phyloP scores from a whole-genome alignment of 441 rosid species.

The Viola pubescens region DNA sequence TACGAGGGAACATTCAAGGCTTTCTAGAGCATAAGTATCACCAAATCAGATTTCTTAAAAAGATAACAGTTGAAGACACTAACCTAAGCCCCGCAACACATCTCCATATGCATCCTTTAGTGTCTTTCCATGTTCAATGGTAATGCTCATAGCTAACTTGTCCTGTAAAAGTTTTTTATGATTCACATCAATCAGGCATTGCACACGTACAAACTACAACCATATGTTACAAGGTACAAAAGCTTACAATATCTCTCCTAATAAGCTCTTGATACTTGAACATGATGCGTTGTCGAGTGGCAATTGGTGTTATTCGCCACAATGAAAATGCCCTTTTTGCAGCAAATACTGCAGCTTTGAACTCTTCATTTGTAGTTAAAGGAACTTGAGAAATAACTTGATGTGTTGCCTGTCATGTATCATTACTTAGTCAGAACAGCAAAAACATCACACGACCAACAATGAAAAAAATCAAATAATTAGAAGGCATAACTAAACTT shows the following conservation, averaged over 20 bases:
- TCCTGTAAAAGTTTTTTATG: conserved; percentile 34
- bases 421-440: background rate
- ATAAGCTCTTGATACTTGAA: conserved; percentile 87
- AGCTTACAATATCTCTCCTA: conserved; percentile 61
- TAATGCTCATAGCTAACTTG: conserved; percentile 74
- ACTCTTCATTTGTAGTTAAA: conserved; percentile 73
- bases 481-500: conserved; percentile 21
- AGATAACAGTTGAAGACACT: conserved; percentile 17
- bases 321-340: conserved; percentile 76
- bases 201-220: conserved; percentile 1
- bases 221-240: conserved; percentile 1
- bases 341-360: conserved; percentile 74
- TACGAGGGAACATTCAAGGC: conserved; percentile 27
- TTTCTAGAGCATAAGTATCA: conserved; percentile 22
- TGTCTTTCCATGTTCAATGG: conserved; percentile 87
- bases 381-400: conserved; percentile 80
- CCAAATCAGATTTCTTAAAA: conserved; percentile 1
- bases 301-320: conserved; percentile 78
- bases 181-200: conserved; percentile 13
- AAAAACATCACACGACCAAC: background rate
- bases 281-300: conserved; percentile 82
- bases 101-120: conserved; percentile 86
- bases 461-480: conserved; percentile 4
- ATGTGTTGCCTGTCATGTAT: conserved; percentile 64
- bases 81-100: conserved; percentile 83